Evolutionary conservation across 2,329 filamentous ascomycete species (phyloP), one percentile per base, ranked within the genome.

Genomic region (Fusarium hainanense): DNA sequence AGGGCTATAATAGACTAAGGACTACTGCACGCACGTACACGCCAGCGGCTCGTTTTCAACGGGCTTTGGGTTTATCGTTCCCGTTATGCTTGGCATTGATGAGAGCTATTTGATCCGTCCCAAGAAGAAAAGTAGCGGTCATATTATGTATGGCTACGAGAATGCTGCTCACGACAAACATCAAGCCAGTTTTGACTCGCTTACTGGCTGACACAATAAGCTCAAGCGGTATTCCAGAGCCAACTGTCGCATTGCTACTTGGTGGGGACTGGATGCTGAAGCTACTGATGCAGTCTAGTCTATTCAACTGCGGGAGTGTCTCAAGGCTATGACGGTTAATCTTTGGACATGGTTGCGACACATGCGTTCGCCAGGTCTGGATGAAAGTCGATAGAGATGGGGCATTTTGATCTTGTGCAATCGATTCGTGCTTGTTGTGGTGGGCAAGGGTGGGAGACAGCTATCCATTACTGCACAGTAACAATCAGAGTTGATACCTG

Each of bases 21-120:
- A 12, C 34, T 37, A n/a, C 18, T 37, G 34, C 18, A 37, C 34
- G 34, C 34, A 37, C 6, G 32, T 32, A 48, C 21, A 48, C 32
- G 48, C 54, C 58, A 51, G 34, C 51, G 47, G 63, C 51, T 66
- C 34, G 48, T 60, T 49, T 55, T 64, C 50, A 58, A 69, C 50
- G 48, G 54, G 48, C 25, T 32, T 42, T 27, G 54, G 51, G 27
- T 65, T 28, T 32, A 52, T 54, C 60, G 23, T 49, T 55, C 41
- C 25, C n/a, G 7, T 23, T 23, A 43, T 55, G 42, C 54, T 56
- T 63, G 54, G 52, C 52, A 27, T 43, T 28, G 40, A 30, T 37
- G 43, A 42, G 16, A 10, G 37, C 21, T 41, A 41, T 27, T 8
- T 9, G 23, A 25, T 44, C 20, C 30, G 23, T 20, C 18, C 20